phyloP scores from a whole-genome alignment of 2,329 filamentous ascomycete species.

The Seiridium cupressi region DNA sequence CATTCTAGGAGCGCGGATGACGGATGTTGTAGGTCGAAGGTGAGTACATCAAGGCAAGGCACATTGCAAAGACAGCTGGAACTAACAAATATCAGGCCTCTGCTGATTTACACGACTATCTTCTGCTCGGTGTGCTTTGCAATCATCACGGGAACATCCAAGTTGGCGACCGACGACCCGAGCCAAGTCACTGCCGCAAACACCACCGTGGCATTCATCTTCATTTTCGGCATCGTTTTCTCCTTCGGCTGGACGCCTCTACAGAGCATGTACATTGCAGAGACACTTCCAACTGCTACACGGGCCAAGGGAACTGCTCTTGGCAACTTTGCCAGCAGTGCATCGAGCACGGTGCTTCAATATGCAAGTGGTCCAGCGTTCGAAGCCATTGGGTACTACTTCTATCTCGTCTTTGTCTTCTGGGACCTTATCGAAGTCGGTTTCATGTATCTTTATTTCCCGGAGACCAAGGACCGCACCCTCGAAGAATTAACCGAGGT shows the following conservation, averaged over 20 bases:
- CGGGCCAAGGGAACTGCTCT: conserved; percentile 43
- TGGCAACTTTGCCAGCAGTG: conserved; percentile 38
- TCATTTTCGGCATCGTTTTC: conserved; percentile 51
- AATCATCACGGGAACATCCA: conserved; percentile 46
- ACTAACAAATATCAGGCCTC: conserved; percentile 33
- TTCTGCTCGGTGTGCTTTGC: conserved; percentile 46
- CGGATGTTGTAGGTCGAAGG: conserved; percentile 53
- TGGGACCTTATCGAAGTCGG: conserved; percentile 32
- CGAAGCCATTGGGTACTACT: conserved; percentile 33
- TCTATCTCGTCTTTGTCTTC: conserved; percentile 34
- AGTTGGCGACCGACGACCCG: conserved; percentile 35
- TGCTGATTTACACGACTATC: conserved; percentile 45
- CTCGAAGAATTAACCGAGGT: conserved; percentile 31
- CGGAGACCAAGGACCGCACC: conserved; percentile 31
- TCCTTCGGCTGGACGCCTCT: conserved; percentile 51
- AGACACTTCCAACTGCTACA: conserved; percentile 42
- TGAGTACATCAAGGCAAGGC: neutral
- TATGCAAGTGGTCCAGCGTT: conserved; percentile 43
- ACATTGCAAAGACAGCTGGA: neutral
- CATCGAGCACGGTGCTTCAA: conserved; percentile 38
- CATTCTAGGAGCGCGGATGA: conserved; percentile 52
- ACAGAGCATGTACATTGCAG: conserved; percentile 48
- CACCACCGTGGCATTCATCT: conserved; percentile 48
- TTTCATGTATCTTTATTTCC: conserved; percentile 32
- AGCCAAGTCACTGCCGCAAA: conserved; percentile 36